A percentile compares a stretch with the other conserved stretches of the same genome.
These are phyloP conservation scores for Hyaloscypha hepaticicola DNA, from an alignment of 495 filamentous ascomycete genomes.

Conservation along the genomic window DNA sequence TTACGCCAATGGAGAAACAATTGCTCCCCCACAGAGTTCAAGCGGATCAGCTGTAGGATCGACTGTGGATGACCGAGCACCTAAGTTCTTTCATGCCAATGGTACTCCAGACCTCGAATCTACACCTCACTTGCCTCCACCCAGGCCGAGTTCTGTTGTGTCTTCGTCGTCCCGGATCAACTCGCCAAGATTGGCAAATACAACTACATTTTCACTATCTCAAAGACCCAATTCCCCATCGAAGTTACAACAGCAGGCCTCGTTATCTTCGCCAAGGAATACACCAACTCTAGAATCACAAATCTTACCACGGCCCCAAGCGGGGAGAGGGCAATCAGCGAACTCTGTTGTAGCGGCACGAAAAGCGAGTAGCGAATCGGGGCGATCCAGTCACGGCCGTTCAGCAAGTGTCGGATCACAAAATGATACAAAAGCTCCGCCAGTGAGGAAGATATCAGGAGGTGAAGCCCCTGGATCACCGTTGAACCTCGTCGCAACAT, in stretches of 20 bases:
- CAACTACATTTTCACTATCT: slow-evolving; percentile 28
- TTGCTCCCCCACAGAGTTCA: slow-evolving; percentile 37
- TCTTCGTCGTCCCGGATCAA: slow-evolving; percentile 41
- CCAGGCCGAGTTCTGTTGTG: slow-evolving; percentile 44
- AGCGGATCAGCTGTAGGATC: slow-evolving; percentile 36
- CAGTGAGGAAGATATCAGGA: slow-evolving; percentile 19
- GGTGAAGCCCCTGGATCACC: slow-evolving; percentile 28
- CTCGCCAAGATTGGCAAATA: slow-evolving; percentile 30
- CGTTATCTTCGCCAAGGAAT: slow-evolving; percentile 25
- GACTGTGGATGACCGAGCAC: slow-evolving; percentile 25
- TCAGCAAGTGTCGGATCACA: slow-evolving; percentile 26
- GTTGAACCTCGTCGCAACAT: slow-evolving; percentile 31
- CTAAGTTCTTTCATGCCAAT: slow-evolving; percentile 80
- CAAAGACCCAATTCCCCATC: slow-evolving; percentile 45
- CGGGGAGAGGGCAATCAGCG: slow-evolving; percentile 31
- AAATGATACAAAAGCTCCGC: slow-evolving; percentile 12
- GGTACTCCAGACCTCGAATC: slow-evolving; percentile 43
- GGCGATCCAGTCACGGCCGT: slow-evolving; percentile 26
- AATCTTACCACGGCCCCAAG: slow-evolving; percentile 19
- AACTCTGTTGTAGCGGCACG: slow-evolving; percentile 27
- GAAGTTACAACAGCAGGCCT: slow-evolving; percentile 38
- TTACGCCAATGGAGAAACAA: slow-evolving; percentile 48
- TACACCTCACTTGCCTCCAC: slow-evolving; percentile 33
- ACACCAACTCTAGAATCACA: slow-evolving; percentile 31
- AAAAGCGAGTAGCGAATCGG: slow-evolving; percentile 30